A percentile compares a stretch with the other conserved stretches of the same genome.
These are phyloP conservation scores for Karstenula rhodostoma DNA, from an alignment of 2,329 filamentous ascomycete genomes.

Conservation along the genomic window DNA sequence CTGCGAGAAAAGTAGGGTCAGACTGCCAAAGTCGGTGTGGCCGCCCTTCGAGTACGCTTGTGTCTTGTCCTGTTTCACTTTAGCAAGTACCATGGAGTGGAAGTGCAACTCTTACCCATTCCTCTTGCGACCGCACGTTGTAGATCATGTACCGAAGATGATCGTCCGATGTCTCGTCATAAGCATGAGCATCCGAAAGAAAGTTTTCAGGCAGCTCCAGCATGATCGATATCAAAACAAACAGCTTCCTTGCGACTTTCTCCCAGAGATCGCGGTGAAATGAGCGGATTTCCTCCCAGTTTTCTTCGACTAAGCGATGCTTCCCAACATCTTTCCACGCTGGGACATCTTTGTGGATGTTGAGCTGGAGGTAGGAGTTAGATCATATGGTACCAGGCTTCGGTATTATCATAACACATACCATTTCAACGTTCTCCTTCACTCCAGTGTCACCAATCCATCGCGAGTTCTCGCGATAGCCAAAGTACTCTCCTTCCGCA, in stretches of 20 bases:
- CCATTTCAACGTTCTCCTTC: constrained; percentile 51
- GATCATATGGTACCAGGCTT: not conserved
- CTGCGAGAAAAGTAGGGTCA: constrained; percentile 65
- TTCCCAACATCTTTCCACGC: constrained; percentile 36
- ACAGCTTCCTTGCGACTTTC: constrained; percentile 52
- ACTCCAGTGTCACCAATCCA: constrained; percentile 50
- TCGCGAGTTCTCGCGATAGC: constrained; percentile 21
- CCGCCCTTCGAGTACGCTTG: constrained; percentile 52
- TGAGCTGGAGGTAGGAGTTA: constrained; percentile 29
- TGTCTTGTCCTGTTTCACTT: constrained; percentile 35
- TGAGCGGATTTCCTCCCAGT: constrained; percentile 34
- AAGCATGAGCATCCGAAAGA: constrained; percentile 63
- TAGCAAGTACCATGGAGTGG: not conserved
- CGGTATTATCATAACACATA: constrained; percentile 11
- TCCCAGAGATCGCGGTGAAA: constrained; percentile 40
- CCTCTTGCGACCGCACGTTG: constrained; percentile 54
- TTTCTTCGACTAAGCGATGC: constrained; percentile 34
- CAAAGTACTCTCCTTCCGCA: constrained; percentile 18
- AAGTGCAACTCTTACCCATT: constrained; percentile 38
- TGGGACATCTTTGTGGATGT: constrained; percentile 42
- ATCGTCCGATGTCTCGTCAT: constrained; percentile 65
- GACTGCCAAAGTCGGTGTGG: constrained; percentile 63
- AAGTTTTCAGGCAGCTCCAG: constrained; percentile 66
- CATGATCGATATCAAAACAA: constrained; percentile 65
- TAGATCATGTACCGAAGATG: constrained; percentile 69